A percentile compares a stretch with the other conserved stretches of the same genome.
Conservation (phyloP, 495 filamentous ascomycete genomes). For the Amniculicola lignicola region DNA sequence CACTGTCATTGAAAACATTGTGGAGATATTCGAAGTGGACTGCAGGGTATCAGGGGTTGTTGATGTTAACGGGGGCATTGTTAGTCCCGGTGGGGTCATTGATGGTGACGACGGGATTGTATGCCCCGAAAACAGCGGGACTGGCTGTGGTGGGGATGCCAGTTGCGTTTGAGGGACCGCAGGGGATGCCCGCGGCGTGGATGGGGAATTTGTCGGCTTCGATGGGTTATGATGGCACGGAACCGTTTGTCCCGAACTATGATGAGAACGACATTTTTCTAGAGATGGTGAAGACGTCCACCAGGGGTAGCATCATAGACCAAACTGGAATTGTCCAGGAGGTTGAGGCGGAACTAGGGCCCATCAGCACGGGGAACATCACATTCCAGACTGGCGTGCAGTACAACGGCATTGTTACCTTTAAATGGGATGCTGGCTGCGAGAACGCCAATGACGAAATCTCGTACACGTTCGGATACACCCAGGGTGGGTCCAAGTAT, state of each 20-base stretch:
- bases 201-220: neutral
- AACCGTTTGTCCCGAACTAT: neutral
- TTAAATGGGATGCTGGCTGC: neutral
- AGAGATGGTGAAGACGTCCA: neutral
- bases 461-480: neutral
- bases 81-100: neutral
- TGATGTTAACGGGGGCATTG: neutral
- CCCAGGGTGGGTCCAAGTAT: neutral
- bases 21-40: neutral
- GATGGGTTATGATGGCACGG: neutral
- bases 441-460: neutral
- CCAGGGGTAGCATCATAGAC: neutral
- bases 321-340: neutral
- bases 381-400: neutral
- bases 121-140: neutral
- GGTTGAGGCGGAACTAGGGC: neutral
- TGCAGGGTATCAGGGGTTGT: neutral
- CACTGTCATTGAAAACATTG: neutral
- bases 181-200: too few species aligned
- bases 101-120: neutral
- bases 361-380: neutral
- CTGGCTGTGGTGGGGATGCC: neutral
- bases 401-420: neutral
- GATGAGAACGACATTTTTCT: neutral
- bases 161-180: neutral